Conservation (phyloP, 2,329 filamentous ascomycete genomes). For the Neurospora sp. region DNA sequence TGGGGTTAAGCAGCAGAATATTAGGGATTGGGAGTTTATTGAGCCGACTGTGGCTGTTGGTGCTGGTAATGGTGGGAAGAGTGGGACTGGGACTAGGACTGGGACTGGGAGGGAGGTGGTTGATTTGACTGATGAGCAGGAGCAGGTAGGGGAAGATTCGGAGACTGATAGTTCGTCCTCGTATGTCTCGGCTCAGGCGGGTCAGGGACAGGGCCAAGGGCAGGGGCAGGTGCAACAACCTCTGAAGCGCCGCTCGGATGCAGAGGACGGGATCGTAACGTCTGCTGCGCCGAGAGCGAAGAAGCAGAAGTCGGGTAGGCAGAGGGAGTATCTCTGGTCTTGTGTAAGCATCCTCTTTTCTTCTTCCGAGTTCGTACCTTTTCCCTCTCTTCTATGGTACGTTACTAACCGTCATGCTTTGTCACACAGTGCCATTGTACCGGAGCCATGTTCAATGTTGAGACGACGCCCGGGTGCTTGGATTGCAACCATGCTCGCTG, state of each 20-base stretch:
- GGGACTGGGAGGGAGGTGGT: neutral
- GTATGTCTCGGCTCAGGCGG: neutral
- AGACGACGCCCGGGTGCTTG: neutral
- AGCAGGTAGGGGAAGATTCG: neutral
- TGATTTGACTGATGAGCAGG: neutral
- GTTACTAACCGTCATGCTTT: neutral
- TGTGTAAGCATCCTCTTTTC: neutral
- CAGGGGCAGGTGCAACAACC: neutral
- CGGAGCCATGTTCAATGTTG: neutral
- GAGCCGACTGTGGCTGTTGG: slow-evolving; percentile 18
- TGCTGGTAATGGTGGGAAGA: neutral
- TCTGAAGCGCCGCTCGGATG: neutral
- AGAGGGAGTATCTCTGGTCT: neutral
- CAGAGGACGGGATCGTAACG: neutral
- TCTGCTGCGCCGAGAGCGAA: neutral
- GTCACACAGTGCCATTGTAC: neutral
- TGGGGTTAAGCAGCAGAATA: slow-evolving; percentile 28
- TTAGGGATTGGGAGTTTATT: slow-evolving; percentile 45
- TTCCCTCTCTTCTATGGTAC: neutral
- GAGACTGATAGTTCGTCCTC: neutral
- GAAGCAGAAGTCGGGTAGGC: neutral
- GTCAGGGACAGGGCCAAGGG: neutral
- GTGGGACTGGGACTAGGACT: neutral
- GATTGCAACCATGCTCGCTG: neutral
- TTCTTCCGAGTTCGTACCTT: neutral